These are phyloP conservation scores for Lactarius vividus DNA, from an alignment of 768 basidiomycete species.

Conservation along the genomic window DNA sequence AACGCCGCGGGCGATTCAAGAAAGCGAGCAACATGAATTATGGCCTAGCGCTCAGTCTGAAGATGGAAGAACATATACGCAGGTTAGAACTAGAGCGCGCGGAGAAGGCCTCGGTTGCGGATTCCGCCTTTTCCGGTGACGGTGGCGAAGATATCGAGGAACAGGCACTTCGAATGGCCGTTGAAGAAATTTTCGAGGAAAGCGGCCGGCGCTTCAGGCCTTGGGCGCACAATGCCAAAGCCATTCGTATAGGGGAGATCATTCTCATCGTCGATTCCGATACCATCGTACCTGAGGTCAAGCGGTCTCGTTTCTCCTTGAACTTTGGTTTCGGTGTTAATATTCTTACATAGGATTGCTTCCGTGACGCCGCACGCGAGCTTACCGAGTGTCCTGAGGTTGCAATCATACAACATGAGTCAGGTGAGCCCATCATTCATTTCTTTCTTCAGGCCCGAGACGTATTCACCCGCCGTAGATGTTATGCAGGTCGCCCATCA, in stretches of 20 bases:
- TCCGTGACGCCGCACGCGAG: slow-evolving; percentile 87
- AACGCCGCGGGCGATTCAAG: slow-evolving; percentile 88
- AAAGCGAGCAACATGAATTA: slow-evolving; percentile 95
- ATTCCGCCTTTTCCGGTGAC: slow-evolving; percentile 37
- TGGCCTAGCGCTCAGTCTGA: slow-evolving; percentile 64
- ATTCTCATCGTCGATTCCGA: slow-evolving; percentile 83
- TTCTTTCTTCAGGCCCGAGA: background rate
- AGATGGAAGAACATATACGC: slow-evolving; percentile 50
- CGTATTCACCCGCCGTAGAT: slow-evolving; percentile 40
- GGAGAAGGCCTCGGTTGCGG: slow-evolving; percentile 36
- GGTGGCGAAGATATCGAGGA: slow-evolving; percentile 63
- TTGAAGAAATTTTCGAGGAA: slow-evolving; percentile 68
- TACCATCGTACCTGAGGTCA: slow-evolving; percentile 70
- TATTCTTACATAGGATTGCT: slow-evolving; percentile 61
- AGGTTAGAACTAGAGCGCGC: slow-evolving; percentile 44
- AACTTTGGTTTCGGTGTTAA: background rate
- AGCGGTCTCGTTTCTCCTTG: slow-evolving; percentile 1
- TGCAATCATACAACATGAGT: slow-evolving; percentile 88
- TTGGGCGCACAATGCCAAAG: slow-evolving; percentile 74
- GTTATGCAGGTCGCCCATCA: slow-evolving; percentile 90
- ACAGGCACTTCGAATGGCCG: slow-evolving; percentile 64
- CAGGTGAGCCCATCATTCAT: slow-evolving; percentile 42
- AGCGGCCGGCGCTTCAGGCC: slow-evolving; percentile 60
- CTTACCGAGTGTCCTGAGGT: slow-evolving; percentile 78
- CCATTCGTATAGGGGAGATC: slow-evolving; percentile 73